A percentile compares a stretch with the other conserved stretches of the same genome.
phyloP scores from a whole-genome alignment of 768 basidiomycete genomes.

The Russula dissimulans region DNA sequence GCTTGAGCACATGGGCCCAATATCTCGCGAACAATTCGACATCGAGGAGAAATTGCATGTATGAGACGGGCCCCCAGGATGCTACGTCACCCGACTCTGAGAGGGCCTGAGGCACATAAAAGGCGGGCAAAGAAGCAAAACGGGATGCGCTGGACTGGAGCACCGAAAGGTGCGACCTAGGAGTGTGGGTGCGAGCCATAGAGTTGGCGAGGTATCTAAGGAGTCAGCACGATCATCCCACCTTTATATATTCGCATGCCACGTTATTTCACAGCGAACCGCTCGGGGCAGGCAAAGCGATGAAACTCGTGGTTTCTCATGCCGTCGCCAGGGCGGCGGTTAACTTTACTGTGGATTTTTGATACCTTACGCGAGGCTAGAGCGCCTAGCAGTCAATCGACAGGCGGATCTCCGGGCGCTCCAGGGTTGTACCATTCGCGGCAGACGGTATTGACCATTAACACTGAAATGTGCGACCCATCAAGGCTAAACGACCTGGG shows the following conservation, averaged over 20 bases:
- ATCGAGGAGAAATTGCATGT: slow-evolving; percentile 51
- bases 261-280: slow-evolving; percentile 15
- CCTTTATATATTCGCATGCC: slow-evolving; percentile 17
- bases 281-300: slow-evolving; percentile 13
- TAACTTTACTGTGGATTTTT: slow-evolving; percentile 10
- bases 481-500: slow-evolving; percentile 15
- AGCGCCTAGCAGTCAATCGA: slow-evolving; percentile 15
- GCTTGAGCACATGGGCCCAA: slow-evolving; percentile 45
- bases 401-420: slow-evolving; percentile 17
- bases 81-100: slow-evolving; percentile 34
- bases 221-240: not conserved
- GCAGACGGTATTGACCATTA: slow-evolving; percentile 9
- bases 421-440: slow-evolving; percentile 16
- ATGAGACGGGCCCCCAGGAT: slow-evolving; percentile 55
- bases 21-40: slow-evolving; percentile 58
- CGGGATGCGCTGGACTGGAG: slow-evolving; percentile 47
- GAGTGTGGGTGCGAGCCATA: slow-evolving; percentile 2
- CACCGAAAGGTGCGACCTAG: slow-evolving; percentile 49
- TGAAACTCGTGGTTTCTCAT: slow-evolving; percentile 18
- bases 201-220: slow-evolving; percentile 7
- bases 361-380: slow-evolving; percentile 8
- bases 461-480: slow-evolving; percentile 12
- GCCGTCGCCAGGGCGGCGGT: slow-evolving; percentile 21
- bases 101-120: slow-evolving; percentile 47
- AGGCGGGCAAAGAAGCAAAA: slow-evolving; percentile 44